These are phyloP conservation scores for Westerdykella ornata DNA, from an alignment of 2,329 filamentous ascomycete genomes.

Conservation along the genomic window DNA sequence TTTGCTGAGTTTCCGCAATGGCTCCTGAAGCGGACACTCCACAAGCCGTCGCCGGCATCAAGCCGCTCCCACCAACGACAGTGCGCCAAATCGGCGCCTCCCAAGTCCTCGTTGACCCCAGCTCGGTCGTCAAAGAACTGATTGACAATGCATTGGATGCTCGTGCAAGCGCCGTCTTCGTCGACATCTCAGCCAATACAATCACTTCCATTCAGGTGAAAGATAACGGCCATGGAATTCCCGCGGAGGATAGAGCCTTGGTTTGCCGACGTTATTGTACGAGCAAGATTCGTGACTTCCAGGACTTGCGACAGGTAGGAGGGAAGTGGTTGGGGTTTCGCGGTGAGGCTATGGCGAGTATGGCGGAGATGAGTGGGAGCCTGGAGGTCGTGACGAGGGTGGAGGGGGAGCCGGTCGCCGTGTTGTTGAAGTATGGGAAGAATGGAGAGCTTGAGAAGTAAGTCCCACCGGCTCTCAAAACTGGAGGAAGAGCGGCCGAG, in stretches of 20 bases:
- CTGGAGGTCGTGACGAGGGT: conserved; percentile 59
- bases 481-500: background rate
- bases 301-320: conserved; percentile 54
- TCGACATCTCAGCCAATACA: conserved; percentile 54
- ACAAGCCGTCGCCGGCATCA: conserved; percentile 22
- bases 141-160: conserved; percentile 73
- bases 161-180: conserved; percentile 57
- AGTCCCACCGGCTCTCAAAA: conserved; percentile 4
- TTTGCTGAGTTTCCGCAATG: too few relatives aligned
- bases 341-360: conserved; percentile 64
- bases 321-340: conserved; percentile 65
- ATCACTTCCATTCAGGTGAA: conserved; percentile 61
- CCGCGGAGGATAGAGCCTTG: conserved; percentile 52
- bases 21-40: too few relatives aligned
- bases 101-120: conserved; percentile 54
- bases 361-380: conserved; percentile 51
- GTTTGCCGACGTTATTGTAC: conserved; percentile 64
- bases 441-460: conserved; percentile 45
- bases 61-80: conserved; percentile 38
- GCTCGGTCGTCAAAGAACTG: conserved; percentile 65
- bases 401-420: conserved; percentile 54
- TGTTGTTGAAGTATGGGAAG: conserved; percentile 45
- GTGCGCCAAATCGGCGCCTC: conserved; percentile 55
- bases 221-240: conserved; percentile 64
- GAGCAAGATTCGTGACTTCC: conserved; percentile 62